Evolutionary conservation across 805 yeast species (phyloP).

Genomic region (Starmerella bombicola): DNA sequence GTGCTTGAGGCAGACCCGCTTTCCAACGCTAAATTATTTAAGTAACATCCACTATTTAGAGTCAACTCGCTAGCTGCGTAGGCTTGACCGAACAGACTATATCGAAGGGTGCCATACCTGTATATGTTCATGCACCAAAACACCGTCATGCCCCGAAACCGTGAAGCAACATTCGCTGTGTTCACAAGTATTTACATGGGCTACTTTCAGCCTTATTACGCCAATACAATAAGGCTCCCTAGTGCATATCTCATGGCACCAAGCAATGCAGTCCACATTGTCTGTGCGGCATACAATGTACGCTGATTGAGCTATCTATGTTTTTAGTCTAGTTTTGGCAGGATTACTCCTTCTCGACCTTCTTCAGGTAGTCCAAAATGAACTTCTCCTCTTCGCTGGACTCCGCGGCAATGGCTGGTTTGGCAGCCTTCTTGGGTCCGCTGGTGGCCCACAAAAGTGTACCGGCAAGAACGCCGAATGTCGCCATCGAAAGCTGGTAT

Average conservation of each 20-base stretch:
- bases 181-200: too few species aligned
- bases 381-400: slow-evolving; percentile 84
- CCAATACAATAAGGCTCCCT: too few species aligned
- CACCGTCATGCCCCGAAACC: too few species aligned
- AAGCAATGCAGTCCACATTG: too few species aligned
- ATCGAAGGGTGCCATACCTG: neutral
- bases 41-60: slow-evolving; percentile 29
- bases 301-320: too few species aligned
- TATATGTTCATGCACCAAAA: too few species aligned
- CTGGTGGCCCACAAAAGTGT: slow-evolving; percentile 57
- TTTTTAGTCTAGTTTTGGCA: too few species aligned
- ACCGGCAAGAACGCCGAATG: slow-evolving; percentile 56
- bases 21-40: slow-evolving; percentile 64
- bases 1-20: slow-evolving; percentile 68
- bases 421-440: slow-evolving; percentile 41
- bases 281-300: too few species aligned
- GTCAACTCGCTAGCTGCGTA: neutral
- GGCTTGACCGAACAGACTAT: neutral
- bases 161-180: too few species aligned
- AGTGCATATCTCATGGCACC: too few species aligned
- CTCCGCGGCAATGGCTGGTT: slow-evolving; percentile 60
- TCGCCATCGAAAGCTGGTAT: slow-evolving; percentile 75
- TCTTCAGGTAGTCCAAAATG: slow-evolving; percentile 52
- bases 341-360: slow-evolving; percentile 32
- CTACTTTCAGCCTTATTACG: too few species aligned